These are phyloP conservation scores for Linum usitatissimum DNA, from an alignment of 345 rosid species.

Conservation along the genomic window DNA sequence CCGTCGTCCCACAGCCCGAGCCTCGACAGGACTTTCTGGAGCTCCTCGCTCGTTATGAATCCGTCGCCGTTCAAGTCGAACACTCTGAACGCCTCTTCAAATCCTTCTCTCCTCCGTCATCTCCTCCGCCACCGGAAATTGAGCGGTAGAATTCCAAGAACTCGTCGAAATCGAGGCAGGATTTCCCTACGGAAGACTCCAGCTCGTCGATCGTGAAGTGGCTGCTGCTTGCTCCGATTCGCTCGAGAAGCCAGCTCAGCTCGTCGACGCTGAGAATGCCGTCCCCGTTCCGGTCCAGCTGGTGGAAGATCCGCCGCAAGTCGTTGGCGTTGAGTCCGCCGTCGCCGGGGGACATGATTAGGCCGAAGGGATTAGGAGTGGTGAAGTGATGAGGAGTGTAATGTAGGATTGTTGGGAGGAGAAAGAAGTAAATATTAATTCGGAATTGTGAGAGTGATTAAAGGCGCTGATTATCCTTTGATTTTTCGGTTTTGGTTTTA, in stretches of 20 bases:
- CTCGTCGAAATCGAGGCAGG: conserved; percentile 41
- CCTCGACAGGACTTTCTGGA: conserved; percentile 44
- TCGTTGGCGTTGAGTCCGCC: conserved; percentile 29
- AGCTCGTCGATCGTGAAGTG: conserved; percentile 34
- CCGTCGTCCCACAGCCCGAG: conserved; percentile 35
- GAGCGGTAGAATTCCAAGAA: conserved; percentile 47
- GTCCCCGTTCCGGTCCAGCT: conserved; percentile 63
- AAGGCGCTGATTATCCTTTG: too few species aligned
- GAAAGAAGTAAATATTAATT: too few species aligned
- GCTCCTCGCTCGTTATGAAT: conserved; percentile 59
- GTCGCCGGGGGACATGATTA: conserved; percentile 17
- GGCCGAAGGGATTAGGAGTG: too few species aligned
- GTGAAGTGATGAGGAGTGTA: too few species aligned
- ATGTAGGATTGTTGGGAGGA: too few species aligned
- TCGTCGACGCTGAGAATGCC: conserved; percentile 55
- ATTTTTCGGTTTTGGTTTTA: too few species aligned
- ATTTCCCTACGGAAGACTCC: conserved; percentile 46
- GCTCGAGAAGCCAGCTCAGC: conserved; percentile 57
- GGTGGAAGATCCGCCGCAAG: conserved; percentile 48
- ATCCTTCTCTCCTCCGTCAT: conserved; percentile 17
- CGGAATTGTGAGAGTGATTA: too few species aligned
- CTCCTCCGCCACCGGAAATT: conserved; percentile 18
- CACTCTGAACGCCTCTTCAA: conserved; percentile 52
- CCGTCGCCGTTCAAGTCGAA: conserved; percentile 73
- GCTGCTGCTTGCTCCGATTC: conserved; percentile 21